These are phyloP conservation scores for Yarrowia hollandica DNA, from an alignment of 805 yeast genomes.

Conservation along the genomic window DNA sequence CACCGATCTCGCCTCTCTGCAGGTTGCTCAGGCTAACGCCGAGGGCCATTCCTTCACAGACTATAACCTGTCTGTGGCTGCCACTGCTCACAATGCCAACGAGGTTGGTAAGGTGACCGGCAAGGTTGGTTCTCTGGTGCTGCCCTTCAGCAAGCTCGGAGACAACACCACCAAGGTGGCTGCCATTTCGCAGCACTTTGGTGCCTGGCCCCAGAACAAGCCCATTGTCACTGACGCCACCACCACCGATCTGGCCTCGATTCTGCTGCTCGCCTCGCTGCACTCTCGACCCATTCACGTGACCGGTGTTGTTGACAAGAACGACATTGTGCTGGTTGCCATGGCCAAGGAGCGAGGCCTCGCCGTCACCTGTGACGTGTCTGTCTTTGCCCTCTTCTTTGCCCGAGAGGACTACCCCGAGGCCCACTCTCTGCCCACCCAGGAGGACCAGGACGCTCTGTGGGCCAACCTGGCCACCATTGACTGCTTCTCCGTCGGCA, in stretches of 20 bases:
- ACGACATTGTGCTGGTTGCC: constrained; percentile 78
- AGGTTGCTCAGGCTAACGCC: constrained; percentile 58
- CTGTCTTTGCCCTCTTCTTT: constrained; percentile 75
- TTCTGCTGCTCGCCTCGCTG: constrained; percentile 82
- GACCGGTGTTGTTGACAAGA: constrained; percentile 77
- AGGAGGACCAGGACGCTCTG: constrained; percentile 74
- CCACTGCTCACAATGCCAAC: constrained; percentile 65
- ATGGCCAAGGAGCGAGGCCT: constrained; percentile 82
- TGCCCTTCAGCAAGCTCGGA: constrained; percentile 74
- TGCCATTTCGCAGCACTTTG: constrained; percentile 75
- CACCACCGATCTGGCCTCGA: constrained; percentile 90
- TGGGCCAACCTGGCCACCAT: constrained; percentile 73
- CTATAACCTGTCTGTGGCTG: constrained; percentile 80
- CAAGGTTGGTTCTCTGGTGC: constrained; percentile 73
- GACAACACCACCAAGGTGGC: constrained; percentile 61
- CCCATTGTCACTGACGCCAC: constrained; percentile 91
- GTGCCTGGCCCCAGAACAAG: constrained; percentile 79
- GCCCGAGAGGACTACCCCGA: constrained; percentile 65
- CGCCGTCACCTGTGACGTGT: constrained; percentile 85
- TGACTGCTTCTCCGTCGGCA: constrained; percentile 87
- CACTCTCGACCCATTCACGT: constrained; percentile 84
- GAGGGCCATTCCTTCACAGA: constrained; percentile 69
- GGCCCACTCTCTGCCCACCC: constrained; percentile 72
- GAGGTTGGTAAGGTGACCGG: constrained; percentile 61
- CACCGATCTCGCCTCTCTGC: constrained; percentile 63